phyloP scores from a whole-genome alignment of 75 land plant species.

The Sequoia sempervirens region DNA sequence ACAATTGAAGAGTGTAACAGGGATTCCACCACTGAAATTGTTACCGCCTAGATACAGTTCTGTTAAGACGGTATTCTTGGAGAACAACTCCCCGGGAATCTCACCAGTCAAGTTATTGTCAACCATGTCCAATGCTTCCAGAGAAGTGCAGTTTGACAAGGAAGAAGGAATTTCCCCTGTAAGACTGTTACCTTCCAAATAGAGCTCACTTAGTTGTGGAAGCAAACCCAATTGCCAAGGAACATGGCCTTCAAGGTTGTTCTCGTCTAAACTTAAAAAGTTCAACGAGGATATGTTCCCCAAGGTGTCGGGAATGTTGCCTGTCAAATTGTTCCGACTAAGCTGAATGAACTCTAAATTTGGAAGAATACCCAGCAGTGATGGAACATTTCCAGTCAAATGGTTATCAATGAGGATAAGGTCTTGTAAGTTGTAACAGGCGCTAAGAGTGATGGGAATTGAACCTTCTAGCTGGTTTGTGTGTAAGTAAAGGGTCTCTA shows the following conservation, averaged over 20 bases:
- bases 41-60: neutral
- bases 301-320: neutral
- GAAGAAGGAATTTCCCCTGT: neutral
- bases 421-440: neutral
- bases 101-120: conserved; percentile 9
- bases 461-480: conserved; percentile 20
- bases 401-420: neutral
- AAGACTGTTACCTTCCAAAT: neutral
- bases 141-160: conserved; percentile 14
- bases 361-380: neutral
- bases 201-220: neutral
- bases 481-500: conserved; percentile 7
- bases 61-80: neutral
- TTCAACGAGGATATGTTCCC: neutral
- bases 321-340: neutral
- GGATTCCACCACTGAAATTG: conserved; percentile 7
- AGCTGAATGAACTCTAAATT: neutral
- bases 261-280: neutral
- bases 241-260: neutral
- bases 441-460: conserved; percentile 16
- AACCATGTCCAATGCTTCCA: conserved; percentile 9
- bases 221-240: neutral
- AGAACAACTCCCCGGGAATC: conserved; percentile 8
- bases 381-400: neutral
- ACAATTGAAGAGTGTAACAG: neutral